Evolutionary conservation across 2,329 filamentous ascomycete genomes (phyloP).

Genomic region (Fonsecaea pedrosoi): DNA sequence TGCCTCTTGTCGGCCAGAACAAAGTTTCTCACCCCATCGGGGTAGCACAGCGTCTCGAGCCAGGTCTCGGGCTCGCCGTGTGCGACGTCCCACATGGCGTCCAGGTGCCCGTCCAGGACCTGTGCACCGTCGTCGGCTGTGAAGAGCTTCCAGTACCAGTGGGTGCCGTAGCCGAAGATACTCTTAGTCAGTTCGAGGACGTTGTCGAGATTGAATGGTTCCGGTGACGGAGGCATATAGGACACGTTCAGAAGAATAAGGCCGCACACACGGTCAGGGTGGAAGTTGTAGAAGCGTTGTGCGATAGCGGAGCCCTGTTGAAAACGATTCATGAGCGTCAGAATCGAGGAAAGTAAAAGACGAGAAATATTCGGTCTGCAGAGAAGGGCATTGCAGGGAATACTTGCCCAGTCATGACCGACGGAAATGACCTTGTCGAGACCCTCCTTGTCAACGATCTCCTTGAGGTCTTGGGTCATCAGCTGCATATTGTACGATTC

Average conservation of each 20-base stretch:
- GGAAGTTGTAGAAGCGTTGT: slow-evolving; percentile 53
- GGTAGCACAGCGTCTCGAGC: slow-evolving; percentile 48
- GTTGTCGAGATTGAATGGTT: slow-evolving; percentile 48
- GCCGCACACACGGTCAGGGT: slow-evolving; percentile 50
- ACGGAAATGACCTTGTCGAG: slow-evolving; percentile 50
- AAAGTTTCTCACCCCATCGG: slow-evolving; percentile 44
- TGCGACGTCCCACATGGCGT: slow-evolving; percentile 47
- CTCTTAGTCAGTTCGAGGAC: slow-evolving; percentile 44
- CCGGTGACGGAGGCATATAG: slow-evolving; percentile 48
- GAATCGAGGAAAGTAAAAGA: not conserved
- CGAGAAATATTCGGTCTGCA: not conserved
- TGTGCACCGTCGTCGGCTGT: slow-evolving; percentile 48
- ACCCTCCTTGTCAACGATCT: slow-evolving; percentile 51
- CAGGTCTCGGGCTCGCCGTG: slow-evolving; percentile 45
- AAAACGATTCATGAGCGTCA: not conserved
- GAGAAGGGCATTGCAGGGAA: not conserved
- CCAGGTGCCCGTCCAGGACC: slow-evolving; percentile 49
- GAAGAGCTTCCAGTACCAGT: slow-evolving; percentile 58
- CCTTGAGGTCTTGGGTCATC: slow-evolving; percentile 48
- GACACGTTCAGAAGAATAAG: slow-evolving; percentile 53
- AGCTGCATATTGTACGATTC: slow-evolving; percentile 47
- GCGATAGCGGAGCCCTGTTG: slow-evolving; percentile 52
- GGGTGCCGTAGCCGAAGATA: slow-evolving; percentile 48
- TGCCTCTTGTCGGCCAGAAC: slow-evolving; percentile 39
- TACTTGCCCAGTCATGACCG: slow-evolving; percentile 54